Percentiles rank a stretch among this genome's conserved stretches.
Evolutionary conservation across 139 green algal species (phyloP).

Genomic region (Marvania coccoides): DNA sequence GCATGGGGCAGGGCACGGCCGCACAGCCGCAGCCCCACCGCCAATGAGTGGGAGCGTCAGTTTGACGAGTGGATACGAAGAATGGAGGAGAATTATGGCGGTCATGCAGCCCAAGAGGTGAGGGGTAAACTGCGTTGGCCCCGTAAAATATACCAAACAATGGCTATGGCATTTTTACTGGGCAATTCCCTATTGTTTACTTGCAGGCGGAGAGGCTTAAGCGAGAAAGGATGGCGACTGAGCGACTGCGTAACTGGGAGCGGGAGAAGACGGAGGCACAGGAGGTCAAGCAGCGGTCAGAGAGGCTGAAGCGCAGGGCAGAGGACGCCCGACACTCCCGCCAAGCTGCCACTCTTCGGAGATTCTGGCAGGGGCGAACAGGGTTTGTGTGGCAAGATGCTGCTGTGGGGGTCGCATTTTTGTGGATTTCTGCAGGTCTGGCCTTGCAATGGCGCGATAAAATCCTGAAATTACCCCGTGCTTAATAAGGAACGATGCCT

Average conservation of each 20-base stretch:
- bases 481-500: no score
- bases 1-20: not conserved
- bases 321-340: constrained; percentile 23
- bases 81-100: constrained; percentile 5
- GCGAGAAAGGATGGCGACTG: constrained; percentile 1
- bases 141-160: no score
- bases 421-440: not conserved
- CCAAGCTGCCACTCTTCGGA: constrained; percentile 24
- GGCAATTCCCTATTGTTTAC: no score
- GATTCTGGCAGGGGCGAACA: constrained; percentile 34
- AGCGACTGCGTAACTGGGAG: constrained; percentile 24
- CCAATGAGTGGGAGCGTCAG: constrained; percentile 1
- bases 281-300: constrained; percentile 22
- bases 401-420: not conserved
- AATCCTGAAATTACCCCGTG: no score
- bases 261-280: constrained; percentile 38
- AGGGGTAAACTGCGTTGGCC: no score
- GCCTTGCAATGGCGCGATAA: not conserved
- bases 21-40: not conserved
- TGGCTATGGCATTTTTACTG: no score
- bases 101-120: not conserved
- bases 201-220: constrained; percentile 12
- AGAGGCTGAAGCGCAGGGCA: constrained; percentile 10
- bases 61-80: constrained; percentile 25
- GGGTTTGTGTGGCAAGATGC: not conserved